These are phyloP conservation scores for Gymnopus androsaceus DNA, from an alignment of 1,284 basidiomycete species.

Conservation along the genomic window DNA sequence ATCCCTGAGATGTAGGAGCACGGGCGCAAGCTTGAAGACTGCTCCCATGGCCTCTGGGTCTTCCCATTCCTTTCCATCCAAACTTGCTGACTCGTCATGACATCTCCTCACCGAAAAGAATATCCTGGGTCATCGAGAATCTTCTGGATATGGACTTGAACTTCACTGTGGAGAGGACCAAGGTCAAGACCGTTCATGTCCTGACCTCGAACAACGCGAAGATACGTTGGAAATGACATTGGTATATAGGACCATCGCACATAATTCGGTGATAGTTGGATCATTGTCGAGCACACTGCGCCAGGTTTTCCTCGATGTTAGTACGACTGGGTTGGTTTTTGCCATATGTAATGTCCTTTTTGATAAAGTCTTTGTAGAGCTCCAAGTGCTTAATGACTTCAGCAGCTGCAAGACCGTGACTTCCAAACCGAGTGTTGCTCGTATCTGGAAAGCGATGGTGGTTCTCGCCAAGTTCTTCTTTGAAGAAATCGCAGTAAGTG, in stretches of 20 bases:
- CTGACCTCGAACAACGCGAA: slow-evolving; percentile 4
- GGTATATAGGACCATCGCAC: slow-evolving; percentile 24
- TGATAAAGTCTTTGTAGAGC: slow-evolving; percentile 19
- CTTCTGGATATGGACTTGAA: slow-evolving; percentile 12
- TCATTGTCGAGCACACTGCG: slow-evolving; percentile 25
- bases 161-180: slow-evolving; percentile 13
- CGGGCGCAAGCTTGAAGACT: neutral
- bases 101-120: neutral
- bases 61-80: slow-evolving; percentile 11
- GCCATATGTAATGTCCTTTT: slow-evolving; percentile 17
- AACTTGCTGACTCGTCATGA: neutral
- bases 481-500: neutral
- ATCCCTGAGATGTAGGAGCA: slow-evolving; percentile 10
- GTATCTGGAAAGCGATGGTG: neutral
- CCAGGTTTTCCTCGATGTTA: slow-evolving; percentile 28
- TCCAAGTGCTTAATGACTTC: neutral
- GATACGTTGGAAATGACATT: slow-evolving; percentile 24
- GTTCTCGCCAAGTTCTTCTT: neutral
- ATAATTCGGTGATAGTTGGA: slow-evolving; percentile 29
- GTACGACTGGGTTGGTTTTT: slow-evolving; percentile 25
- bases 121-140: slow-evolving; percentile 7
- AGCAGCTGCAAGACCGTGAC: slow-evolving; percentile 3
- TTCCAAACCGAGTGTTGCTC: slow-evolving; percentile 4
- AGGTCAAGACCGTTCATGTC: slow-evolving; percentile 10
- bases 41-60: slow-evolving; percentile 10